These are phyloP conservation scores for Umbelopsis vinacea DNA, from an alignment of 192 early-diverging fungal genomes.

Conservation along the genomic window DNA sequence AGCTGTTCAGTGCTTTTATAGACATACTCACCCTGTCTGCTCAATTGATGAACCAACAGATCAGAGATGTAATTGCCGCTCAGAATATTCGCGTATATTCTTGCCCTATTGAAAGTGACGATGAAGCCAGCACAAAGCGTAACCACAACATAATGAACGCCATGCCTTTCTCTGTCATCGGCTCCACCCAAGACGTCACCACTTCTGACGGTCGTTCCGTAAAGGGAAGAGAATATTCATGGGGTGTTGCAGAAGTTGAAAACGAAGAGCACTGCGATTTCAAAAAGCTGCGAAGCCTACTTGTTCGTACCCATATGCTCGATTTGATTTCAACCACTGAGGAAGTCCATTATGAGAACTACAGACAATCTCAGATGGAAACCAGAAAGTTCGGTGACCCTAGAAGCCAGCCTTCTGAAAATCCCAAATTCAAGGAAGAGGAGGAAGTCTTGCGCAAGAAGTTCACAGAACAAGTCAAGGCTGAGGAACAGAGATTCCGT, in stretches of 20 bases:
- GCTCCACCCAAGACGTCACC: constrained; percentile 84
- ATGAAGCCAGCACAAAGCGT: constrained; percentile 74
- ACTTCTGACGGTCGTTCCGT: constrained; percentile 85
- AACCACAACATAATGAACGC: constrained; percentile 89
- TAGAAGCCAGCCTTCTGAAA: constrained; percentile 74
- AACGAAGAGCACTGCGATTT: constrained; percentile 99
- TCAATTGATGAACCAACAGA: constrained; percentile 44
- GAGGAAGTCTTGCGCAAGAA: constrained; percentile 94
- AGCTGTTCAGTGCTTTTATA: background rate
- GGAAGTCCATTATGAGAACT: constrained; percentile 95
- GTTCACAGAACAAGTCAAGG: constrained; percentile 97
- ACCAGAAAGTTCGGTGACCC: constrained; percentile 85
- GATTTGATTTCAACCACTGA: constrained; percentile 93
- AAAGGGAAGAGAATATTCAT: constrained; percentile 95
- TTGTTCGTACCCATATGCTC: constrained; percentile 98
- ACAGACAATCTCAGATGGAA: constrained; percentile 86
- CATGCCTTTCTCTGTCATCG: constrained; percentile 96
- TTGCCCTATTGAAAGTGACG: constrained; percentile 89
- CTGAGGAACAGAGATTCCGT: constrained; percentile 96
- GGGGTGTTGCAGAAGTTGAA: constrained; percentile 99
- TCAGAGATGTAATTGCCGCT: constrained; percentile 87
- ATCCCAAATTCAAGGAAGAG: constrained; percentile 98
- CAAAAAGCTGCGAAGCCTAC: constrained; percentile 93
- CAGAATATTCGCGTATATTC: constrained; percentile 93
- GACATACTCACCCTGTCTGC: background rate